phyloP scores from a whole-genome alignment of 345 rosid species.

The Toxicodendron radicans region DNA sequence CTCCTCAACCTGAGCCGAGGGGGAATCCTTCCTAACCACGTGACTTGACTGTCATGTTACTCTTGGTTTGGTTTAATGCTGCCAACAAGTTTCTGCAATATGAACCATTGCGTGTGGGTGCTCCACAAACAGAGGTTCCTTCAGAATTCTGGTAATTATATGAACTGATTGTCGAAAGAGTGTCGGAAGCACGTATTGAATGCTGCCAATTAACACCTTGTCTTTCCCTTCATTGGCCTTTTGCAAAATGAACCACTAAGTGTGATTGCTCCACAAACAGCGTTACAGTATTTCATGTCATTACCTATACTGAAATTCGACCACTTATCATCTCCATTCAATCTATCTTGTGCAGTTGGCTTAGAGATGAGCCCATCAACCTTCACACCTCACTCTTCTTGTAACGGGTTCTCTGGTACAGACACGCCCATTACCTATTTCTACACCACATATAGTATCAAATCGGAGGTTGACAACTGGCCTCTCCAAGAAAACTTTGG shows the following conservation, averaged over 20 bases:
- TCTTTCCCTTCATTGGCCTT: constrained; percentile 4
- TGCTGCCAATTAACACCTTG: constrained; percentile 18
- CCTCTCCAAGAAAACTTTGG: background rate
- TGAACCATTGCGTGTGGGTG: constrained; percentile 43
- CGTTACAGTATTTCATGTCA: background rate
- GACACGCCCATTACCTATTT: constrained; percentile 44
- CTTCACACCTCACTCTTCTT: constrained; percentile 65
- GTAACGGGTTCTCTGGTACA: constrained; percentile 43
- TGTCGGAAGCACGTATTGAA: background rate
- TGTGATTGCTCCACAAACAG: constrained; percentile 4
- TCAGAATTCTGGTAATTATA: background rate
- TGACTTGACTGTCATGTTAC: too few species aligned
- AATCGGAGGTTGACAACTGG: background rate
- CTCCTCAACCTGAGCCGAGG: too few species aligned
- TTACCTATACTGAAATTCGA: too few species aligned
- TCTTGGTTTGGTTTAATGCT: constrained; percentile 37
- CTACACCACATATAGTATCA: constrained; percentile 46
- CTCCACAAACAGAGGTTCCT: constrained; percentile 45
- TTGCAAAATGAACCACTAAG: constrained; percentile 10
- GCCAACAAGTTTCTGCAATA: constrained; percentile 62
- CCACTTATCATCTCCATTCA: too few species aligned
- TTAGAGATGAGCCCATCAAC: constrained; percentile 31
- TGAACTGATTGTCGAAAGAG: background rate
- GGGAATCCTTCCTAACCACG: too few species aligned
- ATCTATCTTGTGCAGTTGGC: constrained; percentile 3